Evolutionary conservation across 768 basidiomycete species (phyloP).

Genomic region (Boletellus ananas): DNA sequence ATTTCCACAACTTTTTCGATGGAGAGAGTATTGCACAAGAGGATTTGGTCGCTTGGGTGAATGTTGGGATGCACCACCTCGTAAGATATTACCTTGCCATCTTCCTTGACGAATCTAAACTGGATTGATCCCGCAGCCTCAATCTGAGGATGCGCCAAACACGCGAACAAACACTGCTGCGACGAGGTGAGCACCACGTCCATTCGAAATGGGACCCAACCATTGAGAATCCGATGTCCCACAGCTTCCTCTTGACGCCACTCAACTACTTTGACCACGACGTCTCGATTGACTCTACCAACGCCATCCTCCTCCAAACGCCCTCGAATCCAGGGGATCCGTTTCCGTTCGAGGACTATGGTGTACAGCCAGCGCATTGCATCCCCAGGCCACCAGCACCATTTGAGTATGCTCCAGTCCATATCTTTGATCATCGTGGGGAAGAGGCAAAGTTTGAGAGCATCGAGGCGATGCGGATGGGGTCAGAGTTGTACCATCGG

Average conservation of each 20-base stretch:
- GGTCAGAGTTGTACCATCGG: constrained; percentile 38
- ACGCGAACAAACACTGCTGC: constrained; percentile 55
- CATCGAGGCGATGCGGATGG: constrained; percentile 38
- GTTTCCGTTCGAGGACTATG: constrained; percentile 49
- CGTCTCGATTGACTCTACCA: constrained; percentile 53
- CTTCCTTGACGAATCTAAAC: background rate
- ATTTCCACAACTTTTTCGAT: constrained; percentile 63
- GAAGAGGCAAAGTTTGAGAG: constrained; percentile 25
- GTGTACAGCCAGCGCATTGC: constrained; percentile 42
- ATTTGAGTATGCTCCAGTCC: constrained; percentile 37
- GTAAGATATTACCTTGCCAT: constrained; percentile 23
- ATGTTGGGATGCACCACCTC: constrained; percentile 64
- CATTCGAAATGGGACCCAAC: background rate
- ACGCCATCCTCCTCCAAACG: constrained; percentile 46
- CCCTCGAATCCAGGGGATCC: constrained; percentile 37
- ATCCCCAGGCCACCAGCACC: constrained; percentile 35
- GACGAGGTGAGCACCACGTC: constrained; percentile 39
- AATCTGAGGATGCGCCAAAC: constrained; percentile 62
- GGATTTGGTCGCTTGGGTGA: constrained; percentile 65
- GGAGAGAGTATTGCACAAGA: constrained; percentile 60
- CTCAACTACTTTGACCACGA: constrained; percentile 66
- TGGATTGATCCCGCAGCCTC: constrained; percentile 36
- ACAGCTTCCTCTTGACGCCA: constrained; percentile 55
- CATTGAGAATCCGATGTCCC: background rate
- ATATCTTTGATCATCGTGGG: constrained; percentile 35